Evolutionary conservation across 1,284 basidiomycete species (phyloP).

Genomic region (Ustilago xerochloae): DNA sequence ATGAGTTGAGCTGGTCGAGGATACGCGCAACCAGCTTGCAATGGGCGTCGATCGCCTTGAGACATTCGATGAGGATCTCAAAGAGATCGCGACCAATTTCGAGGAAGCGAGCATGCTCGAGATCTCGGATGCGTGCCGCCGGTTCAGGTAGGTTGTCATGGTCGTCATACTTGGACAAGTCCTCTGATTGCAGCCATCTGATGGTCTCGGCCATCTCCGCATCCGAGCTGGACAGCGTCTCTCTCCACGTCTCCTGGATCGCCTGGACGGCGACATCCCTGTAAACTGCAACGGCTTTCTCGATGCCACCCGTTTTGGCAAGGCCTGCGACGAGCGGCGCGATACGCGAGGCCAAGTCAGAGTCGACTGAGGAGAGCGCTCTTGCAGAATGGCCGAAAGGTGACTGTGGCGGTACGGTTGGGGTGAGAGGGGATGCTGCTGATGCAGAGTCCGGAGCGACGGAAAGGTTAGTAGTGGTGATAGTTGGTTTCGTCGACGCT

Average conservation of each 20-base stretch:
- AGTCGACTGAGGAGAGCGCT: slow-evolving; percentile 15
- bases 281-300: slow-evolving; percentile 80
- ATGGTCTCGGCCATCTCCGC: slow-evolving; percentile 54
- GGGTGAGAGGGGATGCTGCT: slow-evolving; percentile 7
- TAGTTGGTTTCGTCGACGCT: too few species aligned
- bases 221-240: slow-evolving; percentile 11
- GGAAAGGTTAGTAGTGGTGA: neutral
- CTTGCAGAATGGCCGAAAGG: slow-evolving; percentile 23
- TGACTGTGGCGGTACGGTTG: slow-evolving; percentile 22
- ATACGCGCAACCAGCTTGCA: slow-evolving; percentile 75
- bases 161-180: slow-evolving; percentile 30
- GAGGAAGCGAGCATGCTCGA: slow-evolving; percentile 79
- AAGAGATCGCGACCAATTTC: slow-evolving; percentile 76
- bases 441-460: slow-evolving; percentile 1
- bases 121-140: slow-evolving; percentile 72
- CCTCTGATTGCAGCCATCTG: slow-evolving; percentile 51
- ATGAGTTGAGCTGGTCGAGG: slow-evolving; percentile 69
- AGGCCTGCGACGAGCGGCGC: slow-evolving; percentile 81
- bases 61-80: slow-evolving; percentile 75
- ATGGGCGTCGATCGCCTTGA: slow-evolving; percentile 80
- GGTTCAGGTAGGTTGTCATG: slow-evolving; percentile 24
- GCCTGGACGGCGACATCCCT: slow-evolving; percentile 79
- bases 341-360: slow-evolving; percentile 73
- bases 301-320: slow-evolving; percentile 78
- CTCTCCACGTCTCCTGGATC: slow-evolving; percentile 72